phyloP scores from a whole-genome alignment of 441 rosid species.

The Populus hybrid region DNA sequence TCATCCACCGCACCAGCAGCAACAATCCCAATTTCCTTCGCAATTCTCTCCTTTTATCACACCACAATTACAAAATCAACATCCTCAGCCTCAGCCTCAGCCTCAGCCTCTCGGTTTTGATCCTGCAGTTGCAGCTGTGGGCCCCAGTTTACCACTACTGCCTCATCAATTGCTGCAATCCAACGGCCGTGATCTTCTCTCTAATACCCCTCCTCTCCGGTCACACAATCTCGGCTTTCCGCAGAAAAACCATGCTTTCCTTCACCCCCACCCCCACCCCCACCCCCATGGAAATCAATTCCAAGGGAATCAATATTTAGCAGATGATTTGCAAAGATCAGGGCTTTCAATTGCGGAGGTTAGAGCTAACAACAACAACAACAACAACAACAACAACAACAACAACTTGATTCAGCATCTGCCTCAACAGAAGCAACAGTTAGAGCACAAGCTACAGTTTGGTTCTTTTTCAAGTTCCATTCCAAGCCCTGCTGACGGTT shows the following conservation, averaged over 20 bases:
- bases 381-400: neutral
- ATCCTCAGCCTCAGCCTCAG: conserved; percentile 21
- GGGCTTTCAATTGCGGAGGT: conserved; percentile 36
- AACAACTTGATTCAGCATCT: conserved; percentile 27
- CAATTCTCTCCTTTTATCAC: conserved; percentile 21
- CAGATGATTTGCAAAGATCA: conserved; percentile 46
- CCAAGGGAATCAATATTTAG: conserved; percentile 28
- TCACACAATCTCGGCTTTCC: conserved; percentile 43
- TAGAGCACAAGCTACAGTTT: conserved; percentile 46
- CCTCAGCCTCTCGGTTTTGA: conserved; percentile 40
- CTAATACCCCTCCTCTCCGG: conserved; percentile 36
- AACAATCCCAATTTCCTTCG: conserved; percentile 10
- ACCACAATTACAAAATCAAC: conserved; percentile 15
- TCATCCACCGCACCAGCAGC: conserved; percentile 17
- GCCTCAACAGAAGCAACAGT: conserved; percentile 36
- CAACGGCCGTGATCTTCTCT: conserved; percentile 39
- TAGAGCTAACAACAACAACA: conserved; percentile 28
- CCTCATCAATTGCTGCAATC: conserved; percentile 35
- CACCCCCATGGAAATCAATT: conserved; percentile 29
- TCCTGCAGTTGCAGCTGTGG: conserved; percentile 89
- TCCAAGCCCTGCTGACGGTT: conserved; percentile 29
- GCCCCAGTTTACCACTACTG: conserved; percentile 41
- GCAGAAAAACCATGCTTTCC: conserved; percentile 39
- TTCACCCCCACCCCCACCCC: conserved; percentile 39
- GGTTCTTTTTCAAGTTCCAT: conserved; percentile 55